Percentiles rank a stretch among this genome's conserved stretches.
Evolutionary conservation across 2,329 filamentous ascomycete species (phyloP).

Genomic region (Cryphonectria naterciae): DNA sequence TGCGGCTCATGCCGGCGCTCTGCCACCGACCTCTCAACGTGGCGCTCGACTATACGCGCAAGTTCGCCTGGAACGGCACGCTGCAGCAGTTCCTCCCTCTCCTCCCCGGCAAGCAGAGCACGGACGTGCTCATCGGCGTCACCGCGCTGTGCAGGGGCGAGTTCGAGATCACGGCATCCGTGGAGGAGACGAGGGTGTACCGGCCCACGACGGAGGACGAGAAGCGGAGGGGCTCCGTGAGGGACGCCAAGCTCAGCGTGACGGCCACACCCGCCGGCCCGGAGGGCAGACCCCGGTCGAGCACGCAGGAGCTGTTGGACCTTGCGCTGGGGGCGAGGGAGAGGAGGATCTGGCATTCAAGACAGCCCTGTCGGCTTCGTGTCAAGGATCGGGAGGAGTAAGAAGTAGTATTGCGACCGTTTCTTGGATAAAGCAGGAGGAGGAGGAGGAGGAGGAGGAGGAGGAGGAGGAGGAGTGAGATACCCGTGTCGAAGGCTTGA

Average conservation of each 20-base stretch:
- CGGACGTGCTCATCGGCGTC: slow-evolving; percentile 68
- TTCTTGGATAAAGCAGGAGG: neutral
- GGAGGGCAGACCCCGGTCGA: slow-evolving; percentile 47
- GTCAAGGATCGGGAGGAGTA: slow-evolving; percentile 50
- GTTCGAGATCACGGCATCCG: slow-evolving; percentile 78
- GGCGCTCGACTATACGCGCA: slow-evolving; percentile 80
- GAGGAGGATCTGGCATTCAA: slow-evolving; percentile 67
- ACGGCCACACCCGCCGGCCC: slow-evolving; percentile 27
- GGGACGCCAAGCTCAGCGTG: slow-evolving; percentile 33
- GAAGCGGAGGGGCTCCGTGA: slow-evolving; percentile 32
- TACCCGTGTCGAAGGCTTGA: neutral
- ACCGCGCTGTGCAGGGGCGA: slow-evolving; percentile 78
- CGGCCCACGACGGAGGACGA: slow-evolving; percentile 37
- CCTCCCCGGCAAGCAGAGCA: slow-evolving; percentile 61
- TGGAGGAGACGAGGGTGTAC: slow-evolving; percentile 76
- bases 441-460: too few relatives aligned
- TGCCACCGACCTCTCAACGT: slow-evolving; percentile 72
- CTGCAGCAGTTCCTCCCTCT: slow-evolving; percentile 74
- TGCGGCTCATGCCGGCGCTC: slow-evolving; percentile 78
- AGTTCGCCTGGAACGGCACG: slow-evolving; percentile 83
- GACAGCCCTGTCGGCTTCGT: slow-evolving; percentile 58
- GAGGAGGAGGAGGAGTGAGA: neutral
- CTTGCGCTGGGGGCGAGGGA: slow-evolving; percentile 62
- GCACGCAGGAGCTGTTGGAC: slow-evolving; percentile 63
- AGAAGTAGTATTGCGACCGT: neutral